Evolutionary conservation across 352 stramenopile genomes (phyloP).

Genomic region (Pythium biforme): DNA sequence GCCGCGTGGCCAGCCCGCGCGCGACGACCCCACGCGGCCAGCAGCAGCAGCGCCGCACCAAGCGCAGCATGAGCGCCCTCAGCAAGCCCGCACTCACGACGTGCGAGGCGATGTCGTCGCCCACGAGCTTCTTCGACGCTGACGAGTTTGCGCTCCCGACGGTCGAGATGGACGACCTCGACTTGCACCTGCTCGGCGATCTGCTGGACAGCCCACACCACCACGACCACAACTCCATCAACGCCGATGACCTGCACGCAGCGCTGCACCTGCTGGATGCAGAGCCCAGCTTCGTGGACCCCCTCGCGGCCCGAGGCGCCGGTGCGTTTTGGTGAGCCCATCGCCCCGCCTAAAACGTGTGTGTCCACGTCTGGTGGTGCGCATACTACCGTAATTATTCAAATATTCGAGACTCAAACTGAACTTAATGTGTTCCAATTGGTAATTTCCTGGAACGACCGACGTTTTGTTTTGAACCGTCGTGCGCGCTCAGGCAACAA

Average conservation of each 20-base stretch:
- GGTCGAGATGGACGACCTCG: slow-evolving; percentile 15
- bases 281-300: not conserved
- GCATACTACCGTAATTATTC: not conserved
- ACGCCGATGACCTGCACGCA: slow-evolving; percentile 5
- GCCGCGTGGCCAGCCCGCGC: slow-evolving; percentile 21
- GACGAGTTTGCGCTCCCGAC: slow-evolving; percentile 3
- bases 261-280: slow-evolving; percentile 2
- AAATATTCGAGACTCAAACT: not conserved
- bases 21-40: not conserved
- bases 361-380: not conserved
- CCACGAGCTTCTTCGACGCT: not conserved
- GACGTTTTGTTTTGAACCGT: slow-evolving; percentile 17
- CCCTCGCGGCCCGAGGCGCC: too few relatives aligned
- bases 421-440: not conserved
- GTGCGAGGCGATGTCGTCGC: not conserved
- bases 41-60: not conserved
- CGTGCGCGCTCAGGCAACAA: not conserved
- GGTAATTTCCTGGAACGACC: not conserved
- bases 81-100: not conserved
- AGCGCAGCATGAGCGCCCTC: slow-evolving; percentile 13
- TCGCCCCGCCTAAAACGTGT: too few relatives aligned
- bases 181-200: slow-evolving; percentile 15
- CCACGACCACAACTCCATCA: not conserved
- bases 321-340: not conserved
- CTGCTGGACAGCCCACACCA: slow-evolving; percentile 8